Evolutionary conservation across 176 grass and related monocot species (phyloP), one percentile per base, ranked within the genome.

Genomic region (Aegilops speltoides): DNA sequence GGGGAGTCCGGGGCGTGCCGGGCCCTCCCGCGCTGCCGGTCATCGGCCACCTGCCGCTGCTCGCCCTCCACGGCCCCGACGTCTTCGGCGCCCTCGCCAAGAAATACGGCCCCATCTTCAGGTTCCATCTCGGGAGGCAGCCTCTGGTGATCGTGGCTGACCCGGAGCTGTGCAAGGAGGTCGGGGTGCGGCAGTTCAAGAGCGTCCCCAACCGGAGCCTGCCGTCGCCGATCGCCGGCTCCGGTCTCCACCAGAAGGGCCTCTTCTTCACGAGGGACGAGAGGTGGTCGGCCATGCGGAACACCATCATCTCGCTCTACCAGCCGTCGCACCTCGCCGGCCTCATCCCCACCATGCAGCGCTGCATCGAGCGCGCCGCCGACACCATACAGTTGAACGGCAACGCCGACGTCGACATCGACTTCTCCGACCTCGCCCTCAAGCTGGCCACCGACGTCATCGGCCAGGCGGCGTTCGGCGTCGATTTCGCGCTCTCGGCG

Each of bases 91-190:
- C 88, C 76, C 86, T 96, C 37, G 91, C 94, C 54, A 88, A 62
- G 89, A 87, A 84, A 50, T 86, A 93, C 61, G 94, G 94, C 10
- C 85, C 91, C 0, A 82, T 96, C 63, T 96, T 93, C 76, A 93
- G 93, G 74, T 98, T 95, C 79, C 89, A 98, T 46, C 70, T 98
- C 69, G 95, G 93, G 37, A 89, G 93, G 83, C 95, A 98, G 34
- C 93, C 91, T 23, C 84, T 95, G 63, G 84, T 98, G 79, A 85
- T 98, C 48, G 85, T 98, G 20, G 89, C 95, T 2, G 83, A 98
- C 59, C 83, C 93, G 57, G 93, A 95, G 77, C 87, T 93, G 20
- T 93, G 89, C 83, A 89, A 84, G 40, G 91, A 93, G 76, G 89
- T 92, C 17, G 93, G 89, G 25, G 73, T 95, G 50, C 85, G 87